These are phyloP conservation scores for Ustilago xerochloae DNA, from an alignment of 1,284 basidiomycete genomes.

Conservation along the genomic window DNA sequence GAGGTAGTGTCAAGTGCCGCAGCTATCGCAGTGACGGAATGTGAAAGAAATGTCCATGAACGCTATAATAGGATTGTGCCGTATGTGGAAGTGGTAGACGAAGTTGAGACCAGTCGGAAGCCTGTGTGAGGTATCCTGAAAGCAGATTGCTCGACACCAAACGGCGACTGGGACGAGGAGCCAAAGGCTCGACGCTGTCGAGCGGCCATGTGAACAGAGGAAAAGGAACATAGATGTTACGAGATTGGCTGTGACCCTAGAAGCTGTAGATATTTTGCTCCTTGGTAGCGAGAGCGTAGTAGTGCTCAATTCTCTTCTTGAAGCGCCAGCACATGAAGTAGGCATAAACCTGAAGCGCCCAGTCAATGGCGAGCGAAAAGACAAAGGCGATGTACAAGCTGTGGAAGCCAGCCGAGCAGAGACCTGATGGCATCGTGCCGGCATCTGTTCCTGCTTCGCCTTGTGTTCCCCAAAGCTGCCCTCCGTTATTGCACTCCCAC, in stretches of 20 bases:
- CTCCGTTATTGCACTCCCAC: slow-evolving; percentile 80
- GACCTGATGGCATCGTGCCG: slow-evolving; percentile 72
- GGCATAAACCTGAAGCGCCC: slow-evolving; percentile 76
- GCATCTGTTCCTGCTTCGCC: slow-evolving; percentile 70
- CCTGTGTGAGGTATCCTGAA: not conserved
- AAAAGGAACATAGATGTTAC: too few species aligned
- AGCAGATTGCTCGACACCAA: not conserved
- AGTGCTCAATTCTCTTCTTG: slow-evolving; percentile 64
- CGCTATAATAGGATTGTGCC: too few species aligned
- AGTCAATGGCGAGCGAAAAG: slow-evolving; percentile 75
- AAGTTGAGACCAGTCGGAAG: too few species aligned
- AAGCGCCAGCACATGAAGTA: slow-evolving; percentile 65
- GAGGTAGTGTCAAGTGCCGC: too few species aligned
- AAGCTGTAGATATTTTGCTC: slow-evolving; percentile 50
- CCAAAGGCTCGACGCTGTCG: too few species aligned
- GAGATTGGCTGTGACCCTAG: too few species aligned
- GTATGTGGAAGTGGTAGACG: too few species aligned
- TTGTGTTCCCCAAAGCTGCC: slow-evolving; percentile 76
- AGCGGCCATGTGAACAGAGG: too few species aligned
- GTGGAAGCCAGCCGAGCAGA: slow-evolving; percentile 77
- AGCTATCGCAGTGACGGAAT: too few species aligned
- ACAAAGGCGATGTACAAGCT: slow-evolving; percentile 78
- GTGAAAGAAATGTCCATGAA: too few species aligned
- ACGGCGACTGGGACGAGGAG: not conserved
- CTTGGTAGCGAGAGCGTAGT: slow-evolving; percentile 51